Evolutionary conservation across 371 early-diverging fungal genomes (phyloP).

Genomic region (Circinella minor): DNA sequence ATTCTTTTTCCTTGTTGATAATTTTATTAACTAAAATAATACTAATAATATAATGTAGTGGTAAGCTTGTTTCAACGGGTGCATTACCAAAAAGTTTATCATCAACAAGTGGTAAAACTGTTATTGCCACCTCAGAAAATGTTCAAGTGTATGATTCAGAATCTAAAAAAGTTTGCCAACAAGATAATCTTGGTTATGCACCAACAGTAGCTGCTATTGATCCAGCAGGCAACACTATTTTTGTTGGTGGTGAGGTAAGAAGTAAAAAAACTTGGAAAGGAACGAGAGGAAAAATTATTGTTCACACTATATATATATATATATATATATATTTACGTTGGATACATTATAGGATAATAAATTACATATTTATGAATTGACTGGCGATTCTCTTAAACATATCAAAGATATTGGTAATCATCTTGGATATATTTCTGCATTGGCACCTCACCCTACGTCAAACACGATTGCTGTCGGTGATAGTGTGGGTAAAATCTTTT

Average conservation of each 20-base stretch:
- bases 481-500: constrained; percentile 78
- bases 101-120: constrained; percentile 42
- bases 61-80: constrained; percentile 43
- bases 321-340: too few species aligned
- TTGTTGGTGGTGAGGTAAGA: constrained; percentile 73
- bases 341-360: constrained; percentile 47
- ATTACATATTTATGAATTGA: constrained; percentile 45
- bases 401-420: constrained; percentile 51
- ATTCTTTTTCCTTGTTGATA: too few species aligned
- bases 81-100: constrained; percentile 61
- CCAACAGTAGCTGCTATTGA: constrained; percentile 67
- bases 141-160: constrained; percentile 49
- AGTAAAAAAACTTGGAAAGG: background rate
- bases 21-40: too few species aligned
- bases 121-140: constrained; percentile 54
- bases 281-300: background rate
- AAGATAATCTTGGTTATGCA: constrained; percentile 39
- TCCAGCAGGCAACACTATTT: constrained; percentile 58
- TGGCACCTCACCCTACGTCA: constrained; percentile 79
- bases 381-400: constrained; percentile 17
- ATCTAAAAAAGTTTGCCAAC: constrained; percentile 30
- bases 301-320: too few species aligned
- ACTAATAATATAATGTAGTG: constrained; percentile 18
- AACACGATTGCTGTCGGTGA: constrained; percentile 84
- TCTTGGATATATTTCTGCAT: constrained; percentile 72